Evolutionary conservation across 441 rosid species (phyloP), one percentile per base, ranked within the genome.

Genomic region (Corymbia calophylla): DNA sequence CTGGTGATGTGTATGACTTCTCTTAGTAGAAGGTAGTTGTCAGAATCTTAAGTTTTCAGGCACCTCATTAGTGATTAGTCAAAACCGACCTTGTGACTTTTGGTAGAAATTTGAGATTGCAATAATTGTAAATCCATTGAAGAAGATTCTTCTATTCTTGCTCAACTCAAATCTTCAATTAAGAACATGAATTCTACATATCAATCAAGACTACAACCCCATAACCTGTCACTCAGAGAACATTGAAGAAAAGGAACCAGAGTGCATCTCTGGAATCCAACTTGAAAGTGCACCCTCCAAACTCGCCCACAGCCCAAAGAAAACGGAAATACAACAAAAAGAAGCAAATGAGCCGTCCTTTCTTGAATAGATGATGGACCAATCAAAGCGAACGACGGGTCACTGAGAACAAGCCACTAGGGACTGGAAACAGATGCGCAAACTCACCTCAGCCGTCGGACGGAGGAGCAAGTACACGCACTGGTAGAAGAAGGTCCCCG

Each of bases 401-500:
- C 39, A 66, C 73, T 48, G 12, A 47, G 73, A 18, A 47, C 3
- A 87, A 3, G 73, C 73, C 73, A 31, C 31, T 7, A 0, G 29
- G 27, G 58, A 88, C 44, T 7, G 13, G 9, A 70, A 3, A 88
- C 48, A 23, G 35, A 4, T 25, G 51, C 21, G 23, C 8, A 44
- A 68, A 81, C 3, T 89, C 53, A 96, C 99, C 97, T 96, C 96
- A 11, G 95, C 88, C 51, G 97, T 92, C 11, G 96, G 95, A 68
- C 88, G 91, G 81, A 97, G 94, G 89, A 95, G 97, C 93, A 97
- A 91, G 89, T 84, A 94, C 66, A 97, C 96, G 91, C 99, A 95
- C 91, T 97, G 99, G 73, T 92, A 96, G 89, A 92, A 96, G 95
- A 96, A 96, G 90, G 97, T 94, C 29, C 98, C 99, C 1, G 96